phyloP scores from a whole-genome alignment of 2,329 filamentous ascomycete genomes.

The Chaetomium sp. region DNA sequence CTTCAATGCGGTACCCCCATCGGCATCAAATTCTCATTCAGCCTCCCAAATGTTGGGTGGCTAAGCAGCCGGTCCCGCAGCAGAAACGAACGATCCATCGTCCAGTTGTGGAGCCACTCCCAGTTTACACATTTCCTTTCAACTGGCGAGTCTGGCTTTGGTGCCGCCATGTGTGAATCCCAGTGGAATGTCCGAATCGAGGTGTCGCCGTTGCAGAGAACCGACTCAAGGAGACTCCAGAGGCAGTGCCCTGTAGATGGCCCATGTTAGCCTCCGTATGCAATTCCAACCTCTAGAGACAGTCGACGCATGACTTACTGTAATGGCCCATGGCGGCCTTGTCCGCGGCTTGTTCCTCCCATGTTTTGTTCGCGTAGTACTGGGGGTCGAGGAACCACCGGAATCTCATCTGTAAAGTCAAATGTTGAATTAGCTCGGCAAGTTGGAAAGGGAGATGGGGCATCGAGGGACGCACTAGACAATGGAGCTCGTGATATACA shows the following conservation, averaged over 20 bases:
- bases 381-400: constrained; percentile 20
- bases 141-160: constrained; percentile 17
- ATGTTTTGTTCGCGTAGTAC: constrained; percentile 23
- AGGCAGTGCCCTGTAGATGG: constrained; percentile 15
- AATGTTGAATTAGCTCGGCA: neutral
- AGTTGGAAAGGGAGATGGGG: neutral
- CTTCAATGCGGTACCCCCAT: neutral
- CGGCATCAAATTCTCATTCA: constrained; percentile 17
- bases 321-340: constrained; percentile 13
- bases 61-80: constrained; percentile 16
- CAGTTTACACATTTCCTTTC: constrained; percentile 23
- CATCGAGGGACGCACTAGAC: neutral
- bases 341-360: constrained; percentile 20
- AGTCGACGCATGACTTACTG: constrained; percentile 4
- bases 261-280: neutral
- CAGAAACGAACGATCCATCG: constrained; percentile 16
- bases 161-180: constrained; percentile 17
- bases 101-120: constrained; percentile 24
- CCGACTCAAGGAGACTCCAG: constrained; percentile 23
- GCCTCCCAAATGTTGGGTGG: constrained; percentile 16
- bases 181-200: constrained; percentile 24
- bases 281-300: neutral
- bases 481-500: constrained; percentile 24
- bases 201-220: constrained; percentile 22
- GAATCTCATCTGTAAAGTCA: constrained; percentile 16